Evolutionary conservation across 768 basidiomycete genomes (phyloP).

Genomic region (Mycena epipterygia): DNA sequence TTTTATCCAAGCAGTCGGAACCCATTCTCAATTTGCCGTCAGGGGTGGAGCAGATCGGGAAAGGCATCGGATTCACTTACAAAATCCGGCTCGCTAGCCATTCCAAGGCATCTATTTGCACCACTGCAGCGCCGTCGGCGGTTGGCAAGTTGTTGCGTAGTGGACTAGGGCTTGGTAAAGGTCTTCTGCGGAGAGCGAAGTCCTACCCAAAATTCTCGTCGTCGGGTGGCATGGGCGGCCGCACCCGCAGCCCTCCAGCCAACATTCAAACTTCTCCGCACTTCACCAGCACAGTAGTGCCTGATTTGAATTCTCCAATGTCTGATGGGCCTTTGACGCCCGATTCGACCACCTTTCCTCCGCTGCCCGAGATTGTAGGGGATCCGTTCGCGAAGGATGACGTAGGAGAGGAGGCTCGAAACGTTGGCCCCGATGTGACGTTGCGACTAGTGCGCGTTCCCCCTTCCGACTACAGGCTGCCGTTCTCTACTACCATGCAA

Average conservation of each 20-base stretch:
- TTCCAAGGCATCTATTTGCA: conserved; percentile 48
- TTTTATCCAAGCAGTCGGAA: conserved; percentile 40
- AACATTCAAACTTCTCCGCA: conserved; percentile 24
- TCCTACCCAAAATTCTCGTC: conserved; percentile 18
- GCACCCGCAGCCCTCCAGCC: conserved; percentile 23
- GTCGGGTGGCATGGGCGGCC: conserved; percentile 2
- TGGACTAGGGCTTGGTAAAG: conserved; percentile 34
- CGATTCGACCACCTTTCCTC: conserved; percentile 35
- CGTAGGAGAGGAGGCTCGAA: conserved; percentile 8
- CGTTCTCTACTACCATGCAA: conserved; percentile 20
- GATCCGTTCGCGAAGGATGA: conserved; percentile 37
- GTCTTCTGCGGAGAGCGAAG: conserved; percentile 22
- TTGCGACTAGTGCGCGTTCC: conserved; percentile 34
- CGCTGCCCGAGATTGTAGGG: conserved; percentile 32
- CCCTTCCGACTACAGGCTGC: conserved; percentile 19
- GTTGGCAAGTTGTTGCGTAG: conserved; percentile 40
- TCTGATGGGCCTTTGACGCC: conserved; percentile 43
- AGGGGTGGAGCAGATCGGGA: conserved; percentile 62
- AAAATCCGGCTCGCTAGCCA: conserved; percentile 46
- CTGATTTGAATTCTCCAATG: conserved; percentile 29
- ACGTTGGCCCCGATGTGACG: conserved; percentile 19
- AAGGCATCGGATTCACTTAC: conserved; percentile 67
- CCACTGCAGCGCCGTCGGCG: conserved; percentile 38
- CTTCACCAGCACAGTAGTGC: conserved; percentile 1
- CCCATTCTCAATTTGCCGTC: conserved; percentile 55